Base-by-base conservation (phyloP, 192 early-diverging fungal species). In the Mortierella alpina region DNA sequence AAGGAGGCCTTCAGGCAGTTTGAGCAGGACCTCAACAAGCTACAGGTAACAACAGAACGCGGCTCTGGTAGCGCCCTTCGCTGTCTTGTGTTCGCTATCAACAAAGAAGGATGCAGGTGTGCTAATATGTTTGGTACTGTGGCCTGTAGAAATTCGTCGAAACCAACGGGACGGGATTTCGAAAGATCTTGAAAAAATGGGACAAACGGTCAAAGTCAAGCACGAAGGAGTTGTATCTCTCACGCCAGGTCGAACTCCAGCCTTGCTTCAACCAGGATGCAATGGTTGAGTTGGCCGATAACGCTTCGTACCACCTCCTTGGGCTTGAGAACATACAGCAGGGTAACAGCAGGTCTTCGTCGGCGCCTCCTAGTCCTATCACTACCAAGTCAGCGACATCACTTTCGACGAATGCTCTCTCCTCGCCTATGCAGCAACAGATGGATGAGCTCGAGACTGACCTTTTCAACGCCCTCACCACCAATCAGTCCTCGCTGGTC, bases 111-210 rank as follows among this genome's bases (percentile, higher is more conserved):
- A 31, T 31, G 31, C 31, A 31, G 31, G 31, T 31, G 31, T 31
- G 31, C 31, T 31, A 3, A 31, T 31, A 31, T 2, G 31, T 31
- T 18, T 62, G 18, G 39, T n/a, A 52, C 2, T 66, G 2, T 41
- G 9, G 13, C n/a, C 41, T 10, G 15, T 80, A 96, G 91, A 96
- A 95, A 89, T 99, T 96, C 85, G 96, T 99, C 47, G 95, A 98
- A 83, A 89, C 98, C 47, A 99, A 99, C 82, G 92, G 89, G 41
- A 95, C 93, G 18, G 98, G 98, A 41, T 99, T 99, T 79, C 86
- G 97, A 42, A 99, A 99, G 89, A 99, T 99, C 57, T 77, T 99
- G 59, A 99, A 99, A 82, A 99, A 99, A 84, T 99, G 96, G 96
- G 98, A 99, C 90, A 99, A 99, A 86, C 91, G 98, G 42, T 94